Evolutionary conservation across 2,329 filamentous ascomycete genomes (phyloP).

Genomic region (Aquanectria penicillioides): DNA sequence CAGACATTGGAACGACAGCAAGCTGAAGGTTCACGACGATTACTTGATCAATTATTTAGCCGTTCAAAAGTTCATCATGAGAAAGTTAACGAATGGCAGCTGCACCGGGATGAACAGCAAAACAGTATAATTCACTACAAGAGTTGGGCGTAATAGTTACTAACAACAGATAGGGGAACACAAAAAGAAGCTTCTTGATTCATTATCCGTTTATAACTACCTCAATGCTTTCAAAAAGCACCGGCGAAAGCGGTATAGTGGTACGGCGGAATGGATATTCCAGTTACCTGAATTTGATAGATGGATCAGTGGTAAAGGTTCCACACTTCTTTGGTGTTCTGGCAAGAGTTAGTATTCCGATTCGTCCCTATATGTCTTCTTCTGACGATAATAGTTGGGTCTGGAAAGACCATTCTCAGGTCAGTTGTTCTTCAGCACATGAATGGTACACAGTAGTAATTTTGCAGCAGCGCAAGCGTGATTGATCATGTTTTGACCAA

Average conservation of each 20-base stretch:
- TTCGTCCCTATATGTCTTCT: not conserved
- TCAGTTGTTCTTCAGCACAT: not conserved
- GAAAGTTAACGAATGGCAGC: not conserved
- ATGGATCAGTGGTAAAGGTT: constrained; percentile 28
- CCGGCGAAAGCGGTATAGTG: constrained; percentile 39
- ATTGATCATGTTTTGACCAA: constrained; percentile 23
- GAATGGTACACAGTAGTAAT: not conserved
- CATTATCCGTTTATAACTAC: constrained; percentile 41
- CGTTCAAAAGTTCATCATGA: not conserved
- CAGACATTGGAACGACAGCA: constrained; percentile 29
- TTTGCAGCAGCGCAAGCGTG: constrained; percentile 24
- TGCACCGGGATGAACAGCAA: constrained; percentile 1
- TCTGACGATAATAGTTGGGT: constrained; percentile 33
- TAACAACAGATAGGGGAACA: not conserved
- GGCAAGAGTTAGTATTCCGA: constrained; percentile 42
- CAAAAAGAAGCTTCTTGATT: constrained; percentile 39
- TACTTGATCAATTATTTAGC: not conserved
- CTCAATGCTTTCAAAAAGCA: constrained; percentile 38
- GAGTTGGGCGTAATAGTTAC: not conserved
- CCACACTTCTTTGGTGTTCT: constrained; percentile 41
- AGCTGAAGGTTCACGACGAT: not conserved
- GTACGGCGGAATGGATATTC: constrained; percentile 44
- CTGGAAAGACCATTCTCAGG: constrained; percentile 39
- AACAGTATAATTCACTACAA: not conserved
- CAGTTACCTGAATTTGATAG: constrained; percentile 33